Conservation (phyloP, 140 eudicot species). For the Bidens hawaiensis region DNA sequence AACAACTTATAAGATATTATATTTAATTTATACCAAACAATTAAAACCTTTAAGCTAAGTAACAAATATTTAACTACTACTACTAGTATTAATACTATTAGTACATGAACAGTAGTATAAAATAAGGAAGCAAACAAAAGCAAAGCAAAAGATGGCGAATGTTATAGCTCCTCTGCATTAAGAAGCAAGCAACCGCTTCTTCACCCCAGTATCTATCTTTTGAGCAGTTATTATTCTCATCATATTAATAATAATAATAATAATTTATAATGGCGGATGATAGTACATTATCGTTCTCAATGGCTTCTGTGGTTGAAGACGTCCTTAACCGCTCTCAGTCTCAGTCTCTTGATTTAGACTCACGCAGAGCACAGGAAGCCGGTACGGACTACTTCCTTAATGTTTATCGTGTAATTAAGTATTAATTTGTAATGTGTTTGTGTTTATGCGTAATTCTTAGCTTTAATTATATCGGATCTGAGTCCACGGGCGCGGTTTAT, state of each 20-base stretch:
- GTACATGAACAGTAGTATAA: conserved; percentile 23
- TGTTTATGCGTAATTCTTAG: not conserved
- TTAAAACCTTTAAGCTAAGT: too few species aligned
- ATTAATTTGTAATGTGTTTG: not conserved
- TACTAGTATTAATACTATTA: too few species aligned
- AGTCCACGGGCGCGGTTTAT: too few species aligned
- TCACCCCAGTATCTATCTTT: not conserved
- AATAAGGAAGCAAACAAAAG: conserved; percentile 22
- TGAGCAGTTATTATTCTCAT: too few species aligned
- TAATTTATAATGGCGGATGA: conserved; percentile 49
- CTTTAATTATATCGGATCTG: too few species aligned
- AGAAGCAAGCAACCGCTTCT: conserved; percentile 28
- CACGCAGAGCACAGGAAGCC: conserved; percentile 90
- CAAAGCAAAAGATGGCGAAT: conserved; percentile 28
- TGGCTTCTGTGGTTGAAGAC: conserved; percentile 85
- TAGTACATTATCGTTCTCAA: conserved; percentile 49
- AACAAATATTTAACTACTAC: not conserved
- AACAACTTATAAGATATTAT: too few species aligned
- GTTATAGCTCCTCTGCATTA: conserved; percentile 18
- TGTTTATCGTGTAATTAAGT: not conserved
- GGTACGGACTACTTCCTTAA: conserved; percentile 29
- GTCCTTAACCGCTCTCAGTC: conserved; percentile 66
- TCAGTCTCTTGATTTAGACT: conserved; percentile 76
- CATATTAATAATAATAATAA: not conserved
- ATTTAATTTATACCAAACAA: too few species aligned